Conservation (phyloP, 192 early-diverging fungal genomes). For the Backusella macrospora region DNA sequence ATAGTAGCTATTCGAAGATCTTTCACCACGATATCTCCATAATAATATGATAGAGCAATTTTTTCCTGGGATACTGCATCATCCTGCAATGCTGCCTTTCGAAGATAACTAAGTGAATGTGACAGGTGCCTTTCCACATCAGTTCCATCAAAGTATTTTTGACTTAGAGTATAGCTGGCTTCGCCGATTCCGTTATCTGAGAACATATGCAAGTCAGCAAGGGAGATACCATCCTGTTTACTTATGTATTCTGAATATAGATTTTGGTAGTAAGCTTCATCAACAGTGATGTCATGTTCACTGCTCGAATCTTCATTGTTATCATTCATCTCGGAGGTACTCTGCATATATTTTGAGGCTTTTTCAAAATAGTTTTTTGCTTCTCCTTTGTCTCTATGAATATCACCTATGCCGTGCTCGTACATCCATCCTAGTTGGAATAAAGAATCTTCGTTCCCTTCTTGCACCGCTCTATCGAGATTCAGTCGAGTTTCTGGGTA, state of each 20-base stretch:
- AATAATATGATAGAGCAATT: neutral
- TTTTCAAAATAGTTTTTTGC: neutral
- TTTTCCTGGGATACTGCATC: neutral
- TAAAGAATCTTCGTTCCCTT: neutral
- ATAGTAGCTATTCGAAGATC: neutral
- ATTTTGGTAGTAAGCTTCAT: too few relatives aligned
- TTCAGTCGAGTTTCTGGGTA: neutral
- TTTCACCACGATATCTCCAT: neutral
- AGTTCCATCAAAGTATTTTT: neutral
- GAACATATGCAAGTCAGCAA: fast-evolving
- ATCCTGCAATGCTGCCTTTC: neutral
- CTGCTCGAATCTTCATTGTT: too few relatives aligned
- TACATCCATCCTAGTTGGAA: neutral
- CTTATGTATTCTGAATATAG: too few relatives aligned
- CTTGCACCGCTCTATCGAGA: slow-evolving; percentile 4
- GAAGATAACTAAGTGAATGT: neutral
- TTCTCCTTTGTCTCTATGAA: neutral
- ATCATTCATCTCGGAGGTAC: too few relatives aligned
- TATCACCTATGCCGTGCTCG: neutral
- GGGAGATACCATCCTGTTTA: too few relatives aligned
- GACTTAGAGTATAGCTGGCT: neutral
- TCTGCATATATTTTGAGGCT: neutral
- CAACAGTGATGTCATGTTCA: too few relatives aligned
- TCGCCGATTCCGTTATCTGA: neutral
- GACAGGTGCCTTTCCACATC: fast-evolving